These are phyloP conservation scores for Hortaea sp. DNA, from an alignment of 2,329 filamentous ascomycete species.

Conservation along the genomic window DNA sequence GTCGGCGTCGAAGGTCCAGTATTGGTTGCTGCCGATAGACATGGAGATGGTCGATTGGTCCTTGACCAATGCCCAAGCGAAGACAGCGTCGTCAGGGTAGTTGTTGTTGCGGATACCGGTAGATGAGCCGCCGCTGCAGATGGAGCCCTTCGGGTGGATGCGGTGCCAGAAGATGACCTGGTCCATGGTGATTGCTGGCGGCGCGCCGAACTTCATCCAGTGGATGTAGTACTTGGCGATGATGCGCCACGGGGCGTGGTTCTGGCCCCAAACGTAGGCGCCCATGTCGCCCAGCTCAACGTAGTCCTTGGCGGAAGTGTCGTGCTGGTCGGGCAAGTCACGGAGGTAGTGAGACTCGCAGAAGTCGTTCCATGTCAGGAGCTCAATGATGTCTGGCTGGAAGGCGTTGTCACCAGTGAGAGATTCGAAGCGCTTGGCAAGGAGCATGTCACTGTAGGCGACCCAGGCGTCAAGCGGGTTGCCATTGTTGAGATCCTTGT, in stretches of 20 bases:
- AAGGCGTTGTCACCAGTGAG: constrained; percentile 17
- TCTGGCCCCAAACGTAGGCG: constrained; percentile 26
- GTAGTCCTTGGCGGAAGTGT: constrained; percentile 20
- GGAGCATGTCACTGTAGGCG: constrained; percentile 29
- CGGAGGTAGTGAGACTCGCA: constrained; percentile 31
- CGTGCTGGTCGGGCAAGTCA: constrained; percentile 23
- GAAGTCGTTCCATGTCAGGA: constrained; percentile 32
- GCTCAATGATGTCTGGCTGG: constrained; percentile 30
- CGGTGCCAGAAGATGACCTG: constrained; percentile 32
- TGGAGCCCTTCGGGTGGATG: constrained; percentile 25
- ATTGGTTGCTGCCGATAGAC: constrained; percentile 25
- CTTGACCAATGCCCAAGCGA: constrained; percentile 28
- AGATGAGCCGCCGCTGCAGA: constrained; percentile 23
- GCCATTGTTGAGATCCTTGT: constrained; percentile 29
- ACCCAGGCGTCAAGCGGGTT: constrained; percentile 27
- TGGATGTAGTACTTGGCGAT: constrained; percentile 29
- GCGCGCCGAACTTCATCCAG: constrained; percentile 27
- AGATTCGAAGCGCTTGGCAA: constrained; percentile 22
- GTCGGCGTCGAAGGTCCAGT: constrained; percentile 25
- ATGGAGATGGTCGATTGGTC: constrained; percentile 23
- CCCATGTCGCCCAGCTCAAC: constrained; percentile 24
- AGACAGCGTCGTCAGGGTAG: constrained; percentile 26
- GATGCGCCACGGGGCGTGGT: constrained; percentile 29
- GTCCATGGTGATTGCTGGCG: constrained; percentile 25
- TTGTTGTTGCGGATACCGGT: constrained; percentile 24